These are phyloP conservation scores for Chaetomium strumarium DNA, from an alignment of 2,329 filamentous ascomycete genomes.

Conservation along the genomic window DNA sequence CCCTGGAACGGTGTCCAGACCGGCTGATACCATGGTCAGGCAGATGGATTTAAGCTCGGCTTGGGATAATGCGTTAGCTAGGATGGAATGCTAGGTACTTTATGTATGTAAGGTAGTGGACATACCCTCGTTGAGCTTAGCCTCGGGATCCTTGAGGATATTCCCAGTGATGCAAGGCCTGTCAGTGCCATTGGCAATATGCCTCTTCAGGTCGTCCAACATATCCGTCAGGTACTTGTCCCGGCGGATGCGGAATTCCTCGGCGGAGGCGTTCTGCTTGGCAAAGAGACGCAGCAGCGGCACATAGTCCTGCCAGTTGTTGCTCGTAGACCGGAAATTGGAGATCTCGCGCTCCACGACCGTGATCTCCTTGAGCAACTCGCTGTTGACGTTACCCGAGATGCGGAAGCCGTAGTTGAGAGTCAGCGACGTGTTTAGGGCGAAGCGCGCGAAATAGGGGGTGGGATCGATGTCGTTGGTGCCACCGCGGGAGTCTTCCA, in stretches of 20 bases:
- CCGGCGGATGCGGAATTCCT: constrained; percentile 60
- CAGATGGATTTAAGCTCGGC: constrained; percentile 72
- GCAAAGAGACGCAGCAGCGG: constrained; percentile 63
- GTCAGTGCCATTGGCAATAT: constrained; percentile 36
- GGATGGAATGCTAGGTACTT: too few species aligned
- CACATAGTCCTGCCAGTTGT: constrained; percentile 84
- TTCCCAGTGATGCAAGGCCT: constrained; percentile 38
- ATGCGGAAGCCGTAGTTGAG: constrained; percentile 77
- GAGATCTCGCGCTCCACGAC: constrained; percentile 70
- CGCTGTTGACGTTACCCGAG: constrained; percentile 57
- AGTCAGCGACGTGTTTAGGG: constrained; percentile 70
- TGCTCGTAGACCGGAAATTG: constrained; percentile 71
- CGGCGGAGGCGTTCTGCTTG: constrained; percentile 55
- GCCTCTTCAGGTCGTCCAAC: constrained; percentile 48
- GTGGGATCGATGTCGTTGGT: constrained; percentile 62
- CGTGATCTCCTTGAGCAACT: constrained; percentile 66
- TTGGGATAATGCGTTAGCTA: too few species aligned
- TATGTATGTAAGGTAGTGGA: too few species aligned
- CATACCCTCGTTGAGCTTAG: constrained; percentile 31
- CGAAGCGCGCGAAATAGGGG: constrained; percentile 68
- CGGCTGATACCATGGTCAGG: constrained; percentile 74
- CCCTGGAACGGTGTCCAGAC: constrained; percentile 63
- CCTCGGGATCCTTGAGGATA: constrained; percentile 51
- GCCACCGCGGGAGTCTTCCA: constrained; percentile 58
- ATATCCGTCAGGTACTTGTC: constrained; percentile 63